Percentiles rank a stretch among this genome's conserved stretches.
phyloP scores from a whole-genome alignment of 1,284 basidiomycete genomes.

The Cutaneotrichosporon daszewskae region DNA sequence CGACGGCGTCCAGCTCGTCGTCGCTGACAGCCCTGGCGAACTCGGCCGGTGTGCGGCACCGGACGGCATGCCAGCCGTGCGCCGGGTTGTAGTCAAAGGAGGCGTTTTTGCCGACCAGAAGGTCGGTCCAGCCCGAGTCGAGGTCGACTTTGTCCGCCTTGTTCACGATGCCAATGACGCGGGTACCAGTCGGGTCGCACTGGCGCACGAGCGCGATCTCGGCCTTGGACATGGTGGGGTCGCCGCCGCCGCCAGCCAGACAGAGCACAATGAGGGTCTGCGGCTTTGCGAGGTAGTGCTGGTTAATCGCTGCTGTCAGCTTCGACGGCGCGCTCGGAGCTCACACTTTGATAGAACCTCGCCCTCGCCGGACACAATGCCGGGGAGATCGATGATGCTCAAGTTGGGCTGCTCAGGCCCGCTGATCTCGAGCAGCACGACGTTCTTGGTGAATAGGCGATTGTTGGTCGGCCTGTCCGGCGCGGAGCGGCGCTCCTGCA shows the following conservation, averaged over 20 bases:
- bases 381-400: conserved; percentile 28
- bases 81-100: conserved; percentile 3
- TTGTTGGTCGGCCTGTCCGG: background rate
- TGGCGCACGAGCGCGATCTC: conserved; percentile 12
- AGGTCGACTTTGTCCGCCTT: conserved; percentile 18
- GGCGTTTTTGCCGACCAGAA: conserved; percentile 1
- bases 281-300: conserved; percentile 11
- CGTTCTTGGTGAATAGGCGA: conserved; percentile 16
- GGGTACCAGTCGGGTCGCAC: conserved; percentile 8
- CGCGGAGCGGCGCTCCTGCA: background rate
- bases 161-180: conserved; percentile 15
- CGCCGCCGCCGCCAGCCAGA: conserved; percentile 17
- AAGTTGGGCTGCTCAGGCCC: conserved; percentile 19
- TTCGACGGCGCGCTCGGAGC: background rate
- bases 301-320: conserved; percentile 10
- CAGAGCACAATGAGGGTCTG: conserved; percentile 25
- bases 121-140: conserved; percentile 5
- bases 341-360: background rate
- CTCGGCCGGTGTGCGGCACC: conserved; percentile 7
- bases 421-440: conserved; percentile 20
- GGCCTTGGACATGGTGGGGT: conserved; percentile 6
- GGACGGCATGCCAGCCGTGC: conserved; percentile 15
- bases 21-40: background rate
- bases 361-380: conserved; percentile 6
- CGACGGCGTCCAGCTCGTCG: background rate